Evolutionary conservation across 148 eudicot genomes (phyloP), one percentile per base, ranked within the genome.

Genomic region (Hydrangea macrophylla): DNA sequence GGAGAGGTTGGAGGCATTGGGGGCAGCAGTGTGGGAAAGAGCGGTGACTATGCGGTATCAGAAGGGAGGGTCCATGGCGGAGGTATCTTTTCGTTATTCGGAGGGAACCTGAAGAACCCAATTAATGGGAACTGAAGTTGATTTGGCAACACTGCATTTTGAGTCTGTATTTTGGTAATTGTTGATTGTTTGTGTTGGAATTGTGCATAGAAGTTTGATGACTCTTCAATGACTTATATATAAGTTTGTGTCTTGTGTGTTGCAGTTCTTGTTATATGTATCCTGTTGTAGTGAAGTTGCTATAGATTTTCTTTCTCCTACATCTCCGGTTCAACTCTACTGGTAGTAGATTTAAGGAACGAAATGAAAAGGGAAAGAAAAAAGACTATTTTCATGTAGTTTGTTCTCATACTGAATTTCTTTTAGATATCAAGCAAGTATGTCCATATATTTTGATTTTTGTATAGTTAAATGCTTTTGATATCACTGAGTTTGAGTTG

Each of bases 41-140:
- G 69, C 55, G 64, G 69, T 18, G 82, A 70, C 30, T 77, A 81
- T 22, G 59, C 70, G 13, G 60, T 89, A n/a, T 79, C 96, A 0
- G 97, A 92, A 66, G 98, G 96, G 27, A 84, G 98, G 73, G 98
- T 92, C 24, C 98, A 93, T 50, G 96, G 96, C n/a, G 98, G 98
- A 39, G 98, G 92, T 11, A 79, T 93, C 24, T 76, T 93, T 86
- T 86, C 94, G 3, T 73, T 90, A 71, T 84, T 94, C 1, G 88
- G 86, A 9, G 97, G 98, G 40, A 79, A 78, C 54, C 71, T 93
- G 71, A 82, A 71, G 57, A 86, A 85, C 69, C 82, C 83, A 2
- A 74, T 86, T 31, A 79, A 81, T 70, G 78, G 92, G 69, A 39
- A 73, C 63, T 82, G 78, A 77, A 48, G 37, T 55, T 32, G n/a